Conservation (phyloP, 2,329 filamentous ascomycete species). For the Xylariomycetidae sp. region DNA sequence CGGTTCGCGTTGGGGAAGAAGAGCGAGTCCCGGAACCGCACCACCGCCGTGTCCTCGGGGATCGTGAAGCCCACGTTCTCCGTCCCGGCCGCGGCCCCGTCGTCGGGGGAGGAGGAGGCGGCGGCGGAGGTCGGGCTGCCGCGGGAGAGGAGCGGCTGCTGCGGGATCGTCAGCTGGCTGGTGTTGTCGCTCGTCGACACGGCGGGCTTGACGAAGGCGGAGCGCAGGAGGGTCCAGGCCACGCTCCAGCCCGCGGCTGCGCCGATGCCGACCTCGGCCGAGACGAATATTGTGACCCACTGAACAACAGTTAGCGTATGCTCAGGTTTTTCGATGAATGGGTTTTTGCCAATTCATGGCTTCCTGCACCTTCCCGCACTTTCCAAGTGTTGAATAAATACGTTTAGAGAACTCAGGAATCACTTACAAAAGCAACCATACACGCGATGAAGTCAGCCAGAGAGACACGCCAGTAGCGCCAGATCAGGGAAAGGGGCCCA, state of each 20-base stretch:
- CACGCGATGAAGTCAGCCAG: constrained; percentile 60
- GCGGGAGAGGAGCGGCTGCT: neutral
- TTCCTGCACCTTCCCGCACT: too few species aligned
- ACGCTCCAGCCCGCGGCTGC: constrained; percentile 59
- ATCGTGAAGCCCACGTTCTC: constrained; percentile 23
- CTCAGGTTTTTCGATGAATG: too few species aligned
- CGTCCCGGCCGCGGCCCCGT: constrained; percentile 16
- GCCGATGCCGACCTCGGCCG: constrained; percentile 56
- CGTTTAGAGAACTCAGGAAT: too few species aligned
- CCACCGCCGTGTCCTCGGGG: constrained; percentile 48
- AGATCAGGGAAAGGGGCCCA: constrained; percentile 53
- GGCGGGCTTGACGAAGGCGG: constrained; percentile 41
- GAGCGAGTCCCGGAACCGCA: constrained; percentile 52
- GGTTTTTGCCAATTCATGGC: too few species aligned
- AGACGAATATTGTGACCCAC: constrained; percentile 59
- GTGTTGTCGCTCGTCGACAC: constrained; percentile 5
- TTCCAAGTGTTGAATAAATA: too few species aligned
- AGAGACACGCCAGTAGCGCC: constrained; percentile 60
- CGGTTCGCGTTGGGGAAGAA: constrained; percentile 59
- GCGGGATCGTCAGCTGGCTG: constrained; percentile 30
- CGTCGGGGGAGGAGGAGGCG: constrained; percentile 14
- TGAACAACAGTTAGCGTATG: too few species aligned
- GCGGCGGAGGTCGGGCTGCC: constrained; percentile 20
- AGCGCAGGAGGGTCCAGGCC: constrained; percentile 53
- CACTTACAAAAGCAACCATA: constrained; percentile 50